Percentiles rank a stretch among this genome's conserved stretches.
Conservation (phyloP, 2,329 filamentous ascomycete species). For the Pestalotiopsis sp. region DNA sequence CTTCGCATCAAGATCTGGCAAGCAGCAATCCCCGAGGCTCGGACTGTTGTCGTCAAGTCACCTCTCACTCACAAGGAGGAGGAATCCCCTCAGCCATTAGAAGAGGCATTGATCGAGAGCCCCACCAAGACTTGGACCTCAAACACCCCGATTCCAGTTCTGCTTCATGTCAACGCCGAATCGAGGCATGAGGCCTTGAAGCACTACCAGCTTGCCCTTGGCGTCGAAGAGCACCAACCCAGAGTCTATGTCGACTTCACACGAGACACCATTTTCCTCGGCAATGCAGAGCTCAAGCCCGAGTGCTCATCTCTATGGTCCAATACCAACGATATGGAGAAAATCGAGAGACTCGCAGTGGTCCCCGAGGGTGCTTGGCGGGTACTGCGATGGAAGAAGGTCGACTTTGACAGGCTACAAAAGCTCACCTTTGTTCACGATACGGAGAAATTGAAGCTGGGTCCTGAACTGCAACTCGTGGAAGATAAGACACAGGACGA, state of each 20-base stretch:
- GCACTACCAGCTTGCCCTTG: slow-evolving; percentile 30
- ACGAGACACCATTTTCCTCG: slow-evolving; percentile 33
- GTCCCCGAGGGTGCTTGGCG: slow-evolving; percentile 34
- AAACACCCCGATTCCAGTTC: slow-evolving; percentile 29
- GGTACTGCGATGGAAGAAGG: slow-evolving; percentile 28
- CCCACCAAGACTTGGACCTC: slow-evolving; percentile 29
- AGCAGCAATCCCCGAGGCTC: slow-evolving; percentile 29
- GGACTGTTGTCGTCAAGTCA: slow-evolving; percentile 30
- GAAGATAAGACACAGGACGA: slow-evolving; percentile 26
- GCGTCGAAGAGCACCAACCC: slow-evolving; percentile 23
- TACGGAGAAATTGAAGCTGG: slow-evolving; percentile 25
- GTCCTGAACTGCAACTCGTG: slow-evolving; percentile 24
- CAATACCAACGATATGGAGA: slow-evolving; percentile 25
- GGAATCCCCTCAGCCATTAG: slow-evolving; percentile 22
- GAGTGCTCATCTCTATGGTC: slow-evolving; percentile 29
- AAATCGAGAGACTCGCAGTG: slow-evolving; percentile 28
- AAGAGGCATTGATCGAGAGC: slow-evolving; percentile 22
- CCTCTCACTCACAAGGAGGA: slow-evolving; percentile 17
- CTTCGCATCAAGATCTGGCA: slow-evolving; percentile 35
- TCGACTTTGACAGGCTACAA: slow-evolving; percentile 25
- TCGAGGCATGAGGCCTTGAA: slow-evolving; percentile 33
- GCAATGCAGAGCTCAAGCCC: slow-evolving; percentile 27
- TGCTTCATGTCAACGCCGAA: slow-evolving; percentile 33
- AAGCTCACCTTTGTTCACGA: slow-evolving; percentile 34
- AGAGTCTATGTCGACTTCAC: slow-evolving; percentile 32